phyloP scores from a whole-genome alignment of 208 protist species.

The Herpetomonas muscarum region DNA sequence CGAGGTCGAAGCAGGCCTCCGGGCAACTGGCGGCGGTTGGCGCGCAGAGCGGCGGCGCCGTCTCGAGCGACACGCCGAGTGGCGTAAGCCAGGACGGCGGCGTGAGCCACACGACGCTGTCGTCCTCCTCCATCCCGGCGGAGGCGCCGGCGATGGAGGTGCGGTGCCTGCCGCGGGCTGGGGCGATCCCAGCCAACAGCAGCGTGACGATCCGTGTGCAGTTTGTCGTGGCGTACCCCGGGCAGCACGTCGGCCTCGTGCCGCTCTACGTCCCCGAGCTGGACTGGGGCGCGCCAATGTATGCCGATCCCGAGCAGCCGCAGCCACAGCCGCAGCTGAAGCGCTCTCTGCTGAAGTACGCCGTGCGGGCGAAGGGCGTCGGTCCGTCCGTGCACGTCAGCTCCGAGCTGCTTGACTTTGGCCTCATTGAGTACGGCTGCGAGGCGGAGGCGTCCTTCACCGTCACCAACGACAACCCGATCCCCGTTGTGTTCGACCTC shows the following conservation, averaged over 20 bases:
- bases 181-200: constrained; percentile 43
- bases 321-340: background rate
- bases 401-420: constrained; percentile 82
- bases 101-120: constrained; percentile 14
- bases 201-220: constrained; percentile 43
- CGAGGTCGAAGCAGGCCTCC: background rate
- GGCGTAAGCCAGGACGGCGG: constrained; percentile 18
- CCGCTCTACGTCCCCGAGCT: constrained; percentile 75
- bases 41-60: background rate
- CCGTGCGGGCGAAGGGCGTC: constrained; percentile 57
- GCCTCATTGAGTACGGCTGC: constrained; percentile 69
- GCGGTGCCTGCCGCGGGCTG: constrained; percentile 59
- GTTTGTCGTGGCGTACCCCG: constrained; percentile 58
- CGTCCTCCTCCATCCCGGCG: background rate
- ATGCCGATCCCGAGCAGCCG: background rate
- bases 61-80: constrained; percentile 21
- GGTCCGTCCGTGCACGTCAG: constrained; percentile 74
- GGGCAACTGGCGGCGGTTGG: background rate
- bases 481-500: constrained; percentile 70
- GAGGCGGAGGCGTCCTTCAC: constrained; percentile 79
- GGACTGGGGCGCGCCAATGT: background rate
- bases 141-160: constrained; percentile 29
- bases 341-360: background rate
- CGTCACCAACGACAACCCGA: constrained; percentile 84
- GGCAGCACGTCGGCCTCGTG: constrained; percentile 38